Evolutionary conservation across 2,329 filamentous ascomycete genomes (phyloP).

Genomic region (Metarhizium rileyi): DNA sequence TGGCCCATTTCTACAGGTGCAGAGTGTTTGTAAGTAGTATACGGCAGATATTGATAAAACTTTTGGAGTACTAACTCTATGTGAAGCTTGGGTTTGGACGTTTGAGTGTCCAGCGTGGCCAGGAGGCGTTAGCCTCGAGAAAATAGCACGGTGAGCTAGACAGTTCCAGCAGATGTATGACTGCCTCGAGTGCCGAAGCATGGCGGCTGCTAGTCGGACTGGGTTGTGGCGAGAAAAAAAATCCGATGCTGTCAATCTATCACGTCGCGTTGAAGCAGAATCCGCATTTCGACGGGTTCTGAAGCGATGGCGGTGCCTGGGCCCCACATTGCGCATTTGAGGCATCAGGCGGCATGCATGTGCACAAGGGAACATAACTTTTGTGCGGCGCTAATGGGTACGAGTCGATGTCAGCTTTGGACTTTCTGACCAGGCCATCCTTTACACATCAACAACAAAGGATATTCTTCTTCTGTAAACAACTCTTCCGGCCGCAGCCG

Average conservation of each 20-base stretch:
- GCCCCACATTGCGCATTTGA: neutral
- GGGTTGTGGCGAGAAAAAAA: neutral
- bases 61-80: conserved; percentile 1
- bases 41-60: neutral
- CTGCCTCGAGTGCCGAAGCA: conserved; percentile 20
- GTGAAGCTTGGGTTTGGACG: neutral
- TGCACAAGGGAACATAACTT: too few species aligned
- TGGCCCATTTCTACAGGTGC: conserved; percentile 9
- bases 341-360: too few species aligned
- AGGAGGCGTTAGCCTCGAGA: neutral
- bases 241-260: neutral
- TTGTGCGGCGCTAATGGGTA: too few species aligned
- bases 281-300: neutral
- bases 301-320: neutral
- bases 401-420: too few species aligned
- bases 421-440: too few species aligned
- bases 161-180: conserved; percentile 26
- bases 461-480: too few species aligned
- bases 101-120: neutral
- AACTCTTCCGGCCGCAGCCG: too few species aligned
- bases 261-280: neutral
- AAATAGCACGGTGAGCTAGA: conserved; percentile 9
- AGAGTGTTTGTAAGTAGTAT: neutral
- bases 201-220: conserved; percentile 9
- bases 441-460: too few species aligned